Evolutionary conservation across 768 basidiomycete species (phyloP), one percentile per base, ranked within the genome.

Genomic region (Mycena floridula): DNA sequence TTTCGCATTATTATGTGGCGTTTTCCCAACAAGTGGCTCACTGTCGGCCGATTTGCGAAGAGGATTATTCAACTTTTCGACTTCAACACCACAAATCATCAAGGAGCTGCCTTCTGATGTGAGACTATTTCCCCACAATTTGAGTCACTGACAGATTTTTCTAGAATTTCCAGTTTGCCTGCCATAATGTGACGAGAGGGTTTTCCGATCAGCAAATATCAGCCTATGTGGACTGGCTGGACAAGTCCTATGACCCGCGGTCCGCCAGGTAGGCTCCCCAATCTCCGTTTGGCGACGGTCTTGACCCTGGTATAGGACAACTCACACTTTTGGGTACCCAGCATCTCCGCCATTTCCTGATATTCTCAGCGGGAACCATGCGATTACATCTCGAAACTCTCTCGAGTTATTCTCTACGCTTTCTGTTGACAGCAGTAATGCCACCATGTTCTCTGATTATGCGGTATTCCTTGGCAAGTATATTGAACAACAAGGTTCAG

Each of bases 141-240:
- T 26, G 3, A 40, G 13, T 46, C 9, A 22, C 16, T n/a, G 3
- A 22, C 4, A 13, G 3, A 15, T 12, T 11, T 44, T 16, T 8
- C 22, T 28, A 18, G 22, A 16, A 45, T 30, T 25, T 42, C 50
- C 6, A 56, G 48, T 13, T 77, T 69, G 59, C 73, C 32, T 67
- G 74, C 27, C 52, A 72, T 26, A 74, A 81, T 44, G 75, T 86
- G 37, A 74, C 77, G 3, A 71, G 86, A 50, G 85, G 85, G 2
- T 70, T 86, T 52, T 65, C 74, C 7, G 50, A 61, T 21, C 45
- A 57, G 5, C 61, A 63, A 15, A 52, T 67, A 16, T 49, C 49
- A 13, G 52, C 56, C 2, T 79, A 74, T 51, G 58, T 72, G 18
- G 58, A 58, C 12, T 72, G 72, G 73, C 56, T 22, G 46, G 56